A percentile compares a stretch with the other conserved stretches of the same genome.
Evolutionary conservation across 1,284 basidiomycete species (phyloP).

Genomic region (Chiua sp.): DNA sequence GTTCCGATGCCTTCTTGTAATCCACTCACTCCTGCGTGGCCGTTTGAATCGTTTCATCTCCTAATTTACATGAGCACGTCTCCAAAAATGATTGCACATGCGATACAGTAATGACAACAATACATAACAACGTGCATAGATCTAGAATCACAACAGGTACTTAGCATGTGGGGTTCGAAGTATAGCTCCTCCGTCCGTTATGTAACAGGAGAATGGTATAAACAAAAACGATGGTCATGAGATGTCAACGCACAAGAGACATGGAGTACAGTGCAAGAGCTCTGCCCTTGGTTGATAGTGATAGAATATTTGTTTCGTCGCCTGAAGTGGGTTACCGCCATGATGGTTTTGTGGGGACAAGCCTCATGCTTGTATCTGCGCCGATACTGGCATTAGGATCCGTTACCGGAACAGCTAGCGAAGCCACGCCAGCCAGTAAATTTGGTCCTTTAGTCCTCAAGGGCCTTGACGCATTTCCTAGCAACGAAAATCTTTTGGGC

Average conservation of each 20-base stretch:
- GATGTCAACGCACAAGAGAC: conserved; percentile 14
- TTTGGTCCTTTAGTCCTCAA: conserved; percentile 34
- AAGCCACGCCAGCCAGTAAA: conserved; percentile 16
- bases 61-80: not conserved
- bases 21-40: not conserved
- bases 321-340: conserved; percentile 31
- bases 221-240: conserved; percentile 22
- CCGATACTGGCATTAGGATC: conserved; percentile 37
- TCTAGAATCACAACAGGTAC: conserved; percentile 28
- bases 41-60: not conserved
- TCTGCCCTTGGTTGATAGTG: conserved; percentile 13
- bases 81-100: conserved; percentile 14
- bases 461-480: conserved; percentile 38
- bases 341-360: conserved; percentile 26
- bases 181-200: conserved; percentile 14
- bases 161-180: conserved; percentile 31
- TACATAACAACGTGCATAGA: conserved; percentile 33
- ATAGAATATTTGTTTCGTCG: conserved; percentile 3
- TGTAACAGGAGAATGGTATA: conserved; percentile 17
- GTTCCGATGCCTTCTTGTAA: conserved; percentile 3
- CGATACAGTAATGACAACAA: conserved; percentile 11
- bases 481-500: conserved; percentile 63
- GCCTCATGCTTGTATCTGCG: conserved; percentile 28
- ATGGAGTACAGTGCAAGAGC: conserved; percentile 26
- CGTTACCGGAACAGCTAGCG: conserved; percentile 25